Percentiles rank a stretch among this genome's conserved stretches.
These are phyloP conservation scores for Coemansia erecta DNA, from an alignment of 192 early-diverging fungal genomes.

Conservation along the genomic window DNA sequence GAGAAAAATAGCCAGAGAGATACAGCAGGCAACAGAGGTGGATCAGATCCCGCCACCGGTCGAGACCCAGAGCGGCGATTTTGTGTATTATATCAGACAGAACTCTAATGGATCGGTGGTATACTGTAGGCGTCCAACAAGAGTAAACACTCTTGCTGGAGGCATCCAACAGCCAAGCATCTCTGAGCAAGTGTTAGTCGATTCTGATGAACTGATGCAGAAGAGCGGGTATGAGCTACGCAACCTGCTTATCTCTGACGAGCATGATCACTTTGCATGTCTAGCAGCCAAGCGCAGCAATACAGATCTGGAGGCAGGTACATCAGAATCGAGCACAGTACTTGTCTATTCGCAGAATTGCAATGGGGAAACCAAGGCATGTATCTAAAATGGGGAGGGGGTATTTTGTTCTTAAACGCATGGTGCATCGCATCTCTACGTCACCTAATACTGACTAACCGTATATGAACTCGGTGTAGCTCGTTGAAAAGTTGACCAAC, in stretches of 20 bases:
- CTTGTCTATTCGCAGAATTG: conserved; percentile 19
- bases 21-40: conserved; percentile 38
- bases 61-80: conserved; percentile 38
- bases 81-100: conserved; percentile 26
- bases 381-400: background rate
- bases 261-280: conserved; percentile 29
- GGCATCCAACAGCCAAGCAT: no score
- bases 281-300: conserved; percentile 11
- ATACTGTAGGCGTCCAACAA: conserved; percentile 26
- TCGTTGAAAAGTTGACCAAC: conserved; percentile 40
- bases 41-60: conserved; percentile 36
- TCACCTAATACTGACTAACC: background rate
- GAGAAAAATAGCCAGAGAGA: conserved; percentile 23
- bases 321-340: conserved; percentile 30
- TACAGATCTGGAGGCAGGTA: conserved; percentile 1
- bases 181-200: conserved; percentile 34
- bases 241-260: conserved; percentile 44
- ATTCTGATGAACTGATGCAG: conserved; percentile 14
- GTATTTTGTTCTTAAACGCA: background rate
- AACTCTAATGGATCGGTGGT: conserved; percentile 12
- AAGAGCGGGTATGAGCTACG: conserved; percentile 19
- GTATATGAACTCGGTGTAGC: conserved; percentile 8
- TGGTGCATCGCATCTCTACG: background rate
- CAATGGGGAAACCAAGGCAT: conserved; percentile 22
- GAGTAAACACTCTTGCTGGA: background rate